Percentiles rank a stretch among this genome's conserved stretches.
These are phyloP conservation scores for Viola pubescens DNA, from an alignment of 441 rosid species.

Conservation along the genomic window DNA sequence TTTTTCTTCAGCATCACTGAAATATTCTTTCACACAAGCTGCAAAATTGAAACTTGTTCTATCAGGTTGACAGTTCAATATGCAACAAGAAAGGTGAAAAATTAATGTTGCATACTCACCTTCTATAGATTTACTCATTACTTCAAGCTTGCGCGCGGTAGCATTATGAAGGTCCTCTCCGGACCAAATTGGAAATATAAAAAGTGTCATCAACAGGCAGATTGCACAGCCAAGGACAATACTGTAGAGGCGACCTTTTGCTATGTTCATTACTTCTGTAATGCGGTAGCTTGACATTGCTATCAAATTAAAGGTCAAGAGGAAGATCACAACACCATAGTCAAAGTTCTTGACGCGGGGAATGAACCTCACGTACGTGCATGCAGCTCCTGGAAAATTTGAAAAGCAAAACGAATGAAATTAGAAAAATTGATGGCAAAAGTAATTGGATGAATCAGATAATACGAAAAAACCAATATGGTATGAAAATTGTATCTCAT, in stretches of 20 bases:
- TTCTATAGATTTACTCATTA: conserved; percentile 62
- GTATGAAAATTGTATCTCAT: no score
- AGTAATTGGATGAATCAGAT: no score
- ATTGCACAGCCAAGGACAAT: conserved; percentile 66
- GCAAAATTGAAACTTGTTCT: conserved; percentile 9
- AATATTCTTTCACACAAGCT: conserved; percentile 76
- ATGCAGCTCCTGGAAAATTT: conserved; percentile 44
- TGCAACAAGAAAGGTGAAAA: background rate
- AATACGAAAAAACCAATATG: no score
- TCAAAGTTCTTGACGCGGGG: conserved; percentile 77
- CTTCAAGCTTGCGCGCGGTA: conserved; percentile 63
- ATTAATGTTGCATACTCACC: conserved; percentile 24
- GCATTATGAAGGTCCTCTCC: conserved; percentile 76
- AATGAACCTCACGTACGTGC: conserved; percentile 71
- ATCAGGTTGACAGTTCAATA: background rate
- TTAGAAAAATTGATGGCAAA: background rate
- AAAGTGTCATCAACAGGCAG: conserved; percentile 62
- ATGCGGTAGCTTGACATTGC: conserved; percentile 72
- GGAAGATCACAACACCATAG: conserved; percentile 78
- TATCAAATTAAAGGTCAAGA: conserved; percentile 72
- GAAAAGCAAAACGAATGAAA: background rate
- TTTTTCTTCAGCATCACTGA: conserved; percentile 27
- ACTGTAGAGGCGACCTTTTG: conserved; percentile 58
- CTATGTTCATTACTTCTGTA: conserved; percentile 48
- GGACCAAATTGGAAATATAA: conserved; percentile 78